Evolutionary conservation across 129 eudicot genomes (phyloP).

Genomic region (Flaveria robusta): DNA sequence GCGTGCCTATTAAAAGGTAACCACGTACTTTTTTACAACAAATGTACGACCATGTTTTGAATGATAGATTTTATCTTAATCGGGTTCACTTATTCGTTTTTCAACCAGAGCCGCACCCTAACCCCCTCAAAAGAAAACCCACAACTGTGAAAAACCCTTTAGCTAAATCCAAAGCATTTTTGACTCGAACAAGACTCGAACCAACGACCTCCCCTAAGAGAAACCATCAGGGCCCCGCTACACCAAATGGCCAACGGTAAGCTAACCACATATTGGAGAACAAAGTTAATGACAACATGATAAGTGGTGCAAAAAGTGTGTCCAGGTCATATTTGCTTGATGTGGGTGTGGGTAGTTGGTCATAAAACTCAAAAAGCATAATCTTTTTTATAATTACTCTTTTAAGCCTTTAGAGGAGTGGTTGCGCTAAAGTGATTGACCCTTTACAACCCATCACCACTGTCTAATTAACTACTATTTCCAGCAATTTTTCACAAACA

Average conservation of each 20-base stretch:
- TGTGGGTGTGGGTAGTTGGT: conserved; percentile 6
- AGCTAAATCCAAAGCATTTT: no score
- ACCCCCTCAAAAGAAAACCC: no score
- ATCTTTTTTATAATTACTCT: conserved; percentile 24
- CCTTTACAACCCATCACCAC: conserved; percentile 34
- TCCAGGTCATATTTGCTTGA: conserved; percentile 31
- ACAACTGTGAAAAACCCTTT: no score
- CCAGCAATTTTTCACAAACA: conserved; percentile 16
- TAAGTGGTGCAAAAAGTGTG: conserved; percentile 17
- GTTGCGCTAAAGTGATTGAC: conserved; percentile 30
- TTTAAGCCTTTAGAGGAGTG: conserved; percentile 28
- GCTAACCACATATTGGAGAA: background rate
- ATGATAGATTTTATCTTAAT: no score
- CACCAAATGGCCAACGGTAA: background rate
- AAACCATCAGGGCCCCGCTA: no score
- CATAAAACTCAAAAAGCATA: conserved; percentile 29
- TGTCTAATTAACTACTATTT: conserved; percentile 33
- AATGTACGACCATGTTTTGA: no score
- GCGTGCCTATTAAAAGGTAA: no score
- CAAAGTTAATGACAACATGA: conserved; percentile 10
- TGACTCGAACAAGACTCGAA: no score
- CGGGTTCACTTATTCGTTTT: no score
- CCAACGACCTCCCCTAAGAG: no score
- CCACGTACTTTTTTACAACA: no score
- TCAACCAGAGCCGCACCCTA: no score